phyloP scores from a whole-genome alignment of 805 yeast species.

The Dipodascopsis uninucleata region DNA sequence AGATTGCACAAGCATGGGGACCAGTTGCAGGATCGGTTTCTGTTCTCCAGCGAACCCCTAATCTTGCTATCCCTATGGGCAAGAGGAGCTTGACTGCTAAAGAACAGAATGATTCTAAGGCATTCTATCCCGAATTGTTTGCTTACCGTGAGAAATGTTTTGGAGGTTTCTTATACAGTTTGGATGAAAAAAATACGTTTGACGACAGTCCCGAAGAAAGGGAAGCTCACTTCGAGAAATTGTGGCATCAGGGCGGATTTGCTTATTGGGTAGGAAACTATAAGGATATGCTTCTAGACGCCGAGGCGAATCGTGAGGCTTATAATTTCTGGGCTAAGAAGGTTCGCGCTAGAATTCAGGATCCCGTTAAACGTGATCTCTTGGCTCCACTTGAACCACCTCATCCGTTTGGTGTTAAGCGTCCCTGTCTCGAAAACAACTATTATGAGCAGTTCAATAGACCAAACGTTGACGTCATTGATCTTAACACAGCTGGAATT shows the following conservation, averaged over 20 bases:
- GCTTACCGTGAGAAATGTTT: constrained; percentile 24
- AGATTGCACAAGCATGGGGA: constrained; percentile 32
- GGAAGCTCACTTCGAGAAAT: constrained; percentile 27
- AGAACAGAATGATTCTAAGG: constrained; percentile 7
- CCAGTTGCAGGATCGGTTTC: constrained; percentile 21
- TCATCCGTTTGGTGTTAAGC: constrained; percentile 32
- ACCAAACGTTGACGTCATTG: constrained; percentile 32
- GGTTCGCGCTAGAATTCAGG: constrained; percentile 27
- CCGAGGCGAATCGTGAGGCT: constrained; percentile 26
- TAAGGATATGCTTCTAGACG: constrained; percentile 26
- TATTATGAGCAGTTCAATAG: constrained; percentile 33
- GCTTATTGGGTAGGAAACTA: constrained; percentile 33
- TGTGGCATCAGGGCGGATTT: constrained; percentile 34
- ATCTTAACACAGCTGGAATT: constrained; percentile 28
- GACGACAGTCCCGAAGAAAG: constrained; percentile 27
- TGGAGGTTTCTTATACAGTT: constrained; percentile 28
- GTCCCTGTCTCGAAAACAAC: constrained; percentile 30
- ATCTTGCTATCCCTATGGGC: constrained; percentile 32
- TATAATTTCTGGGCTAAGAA: constrained; percentile 32
- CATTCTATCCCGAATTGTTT: constrained; percentile 17
- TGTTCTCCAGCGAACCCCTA: constrained; percentile 34
- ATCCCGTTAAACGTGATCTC: constrained; percentile 27
- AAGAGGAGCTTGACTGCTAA: constrained; percentile 16
- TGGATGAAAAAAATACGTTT: constrained; percentile 19
- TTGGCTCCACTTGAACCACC: constrained; percentile 32